Base-by-base conservation (phyloP, 441 rosid genomes). In the Biscutella laevigata region DNA sequence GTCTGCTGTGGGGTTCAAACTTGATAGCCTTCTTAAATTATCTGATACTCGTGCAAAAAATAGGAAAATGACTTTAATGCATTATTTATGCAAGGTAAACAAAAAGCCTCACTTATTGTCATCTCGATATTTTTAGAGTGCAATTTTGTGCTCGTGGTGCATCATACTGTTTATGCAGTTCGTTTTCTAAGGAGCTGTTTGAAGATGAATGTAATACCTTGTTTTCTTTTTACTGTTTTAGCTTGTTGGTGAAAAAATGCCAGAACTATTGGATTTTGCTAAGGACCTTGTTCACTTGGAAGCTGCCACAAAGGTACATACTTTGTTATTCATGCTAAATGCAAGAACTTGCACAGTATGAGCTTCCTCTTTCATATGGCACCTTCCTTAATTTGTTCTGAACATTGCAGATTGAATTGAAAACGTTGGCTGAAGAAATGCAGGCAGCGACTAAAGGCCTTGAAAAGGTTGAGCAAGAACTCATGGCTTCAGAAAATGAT, bases 11-110 rank as follows among this genome's bases (percentile, higher is more conserved):
- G 98, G 98, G 45, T 91, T 91, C 76, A 91, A 90, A 76, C 69
- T 91, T 73, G 98, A 88, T 60, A 91, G 96, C 73, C 95, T 91
- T 72, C 91, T 91, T 27, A 91, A 91, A 60, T 66, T 91, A 72
- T 87, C 98, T 7, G 98, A 91, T 68, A 87, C 95, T 38, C 96
- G 98, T 62, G 98, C 98, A n/a, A 80, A 66, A 70, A 91, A 91
- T 74, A 91, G 80, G 71, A 91, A 83, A 77, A 91, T 88, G 95
- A 91, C 96, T 50, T 73, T 87, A 59, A 86, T 87, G 95, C 97
- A 89, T 72, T 89, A 89, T 71, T 73, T 89, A 51, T 89, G 95
- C 84, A 89, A 89, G 95, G 97, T 89, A 71, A 57, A n/a, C n/a
- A 57, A 22, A 16, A 37, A 44, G 19, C 7, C 43, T 49, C 25